Conservation (phyloP, 2,329 filamentous ascomycete genomes). For the Paracoccidioides brasiliensis region DNA sequence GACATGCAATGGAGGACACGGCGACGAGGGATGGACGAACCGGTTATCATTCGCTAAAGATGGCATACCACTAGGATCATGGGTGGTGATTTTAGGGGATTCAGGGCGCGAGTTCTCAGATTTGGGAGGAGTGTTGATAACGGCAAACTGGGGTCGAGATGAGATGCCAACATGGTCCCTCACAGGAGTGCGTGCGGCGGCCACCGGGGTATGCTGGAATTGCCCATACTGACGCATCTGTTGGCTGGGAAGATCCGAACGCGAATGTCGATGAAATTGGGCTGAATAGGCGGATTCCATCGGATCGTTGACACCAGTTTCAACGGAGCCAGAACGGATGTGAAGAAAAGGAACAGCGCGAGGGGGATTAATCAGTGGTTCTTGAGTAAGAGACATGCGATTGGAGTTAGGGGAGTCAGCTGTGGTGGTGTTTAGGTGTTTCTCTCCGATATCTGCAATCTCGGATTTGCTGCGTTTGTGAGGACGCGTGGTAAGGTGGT, state of each 20-base stretch:
- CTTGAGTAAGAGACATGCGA: conserved; percentile 27
- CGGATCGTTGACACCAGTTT: conserved; percentile 40
- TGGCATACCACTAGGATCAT: conserved; percentile 25
- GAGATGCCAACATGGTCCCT: conserved; percentile 19
- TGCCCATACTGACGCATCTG: conserved; percentile 20
- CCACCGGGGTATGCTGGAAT: conserved; percentile 18
- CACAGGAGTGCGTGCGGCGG: conserved; percentile 16
- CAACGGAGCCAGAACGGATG: conserved; percentile 53
- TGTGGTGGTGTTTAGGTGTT: conserved; percentile 44
- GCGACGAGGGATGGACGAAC: conserved; percentile 26
- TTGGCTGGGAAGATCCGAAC: conserved; percentile 20
- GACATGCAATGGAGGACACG: conserved; percentile 15
- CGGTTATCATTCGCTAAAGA: conserved; percentile 26
- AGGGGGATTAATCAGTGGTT: conserved; percentile 30
- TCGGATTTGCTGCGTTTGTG: conserved; percentile 65
- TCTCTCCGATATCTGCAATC: conserved; percentile 45
- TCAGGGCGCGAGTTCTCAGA: conserved; percentile 14
- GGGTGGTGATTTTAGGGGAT: conserved; percentile 17
- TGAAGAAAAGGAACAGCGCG: conserved; percentile 64
- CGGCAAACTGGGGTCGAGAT: conserved; percentile 21
- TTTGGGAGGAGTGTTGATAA: conserved; percentile 19
- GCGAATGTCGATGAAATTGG: conserved; percentile 22
- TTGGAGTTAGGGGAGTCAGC: conserved; percentile 27
- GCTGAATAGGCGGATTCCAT: conserved; percentile 39
- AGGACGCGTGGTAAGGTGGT: conserved; percentile 58